Base-by-base conservation (phyloP, 176 grass and related monocot species). In the Dactylis glomerata region DNA sequence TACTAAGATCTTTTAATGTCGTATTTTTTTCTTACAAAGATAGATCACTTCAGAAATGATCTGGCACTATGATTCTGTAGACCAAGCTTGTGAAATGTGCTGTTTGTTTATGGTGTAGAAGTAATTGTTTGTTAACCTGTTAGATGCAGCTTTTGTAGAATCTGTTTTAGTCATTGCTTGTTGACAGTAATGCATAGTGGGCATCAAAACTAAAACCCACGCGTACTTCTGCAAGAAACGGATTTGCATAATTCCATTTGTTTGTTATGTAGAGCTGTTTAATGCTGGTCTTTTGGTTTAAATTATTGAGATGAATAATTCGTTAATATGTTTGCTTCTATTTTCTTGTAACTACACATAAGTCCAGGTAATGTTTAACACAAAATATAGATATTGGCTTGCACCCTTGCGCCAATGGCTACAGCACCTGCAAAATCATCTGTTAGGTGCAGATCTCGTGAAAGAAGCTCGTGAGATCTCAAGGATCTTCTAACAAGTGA, bases 101-200 rank as follows among this genome's bases (percentile, higher is more conserved):
- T 28, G 33, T 20, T 55, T 84, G 56, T 37, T 84, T 65, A 30
- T 49, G 57, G 34, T 80, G 68, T 79, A 55, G 56, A 80, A 74
- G 13, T 23, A 11, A 49, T 69, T 77, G 41, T 5, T 8, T 64
- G 42, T 72, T 38, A 65, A 47, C 32, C 65, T 88, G 37, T 71
- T 79, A 77, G 61, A 82, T 57, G 72, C 59, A 83, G 17, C 64
- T 77, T 75, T 75, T 77, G 32, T 45, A 15, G 26, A 88, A 61
- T 24, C 76, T 82, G 49, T 75, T 66, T 74, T 24, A 86, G 56
- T 40, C 47, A 73, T 61, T 77, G 16, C 46, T 85, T 68, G 83
- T 47, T 14, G 61, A 68, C 23, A 30, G 24, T 55, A 55, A 68
- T 31, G 55, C 4, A 26, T 75, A 7, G 33, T 26, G 22, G 33